A percentile compares a stretch with the other conserved stretches of the same genome.
phyloP scores from a whole-genome alignment of 2,329 filamentous ascomycete genomes.

The Aaosphaeria arxii region DNA sequence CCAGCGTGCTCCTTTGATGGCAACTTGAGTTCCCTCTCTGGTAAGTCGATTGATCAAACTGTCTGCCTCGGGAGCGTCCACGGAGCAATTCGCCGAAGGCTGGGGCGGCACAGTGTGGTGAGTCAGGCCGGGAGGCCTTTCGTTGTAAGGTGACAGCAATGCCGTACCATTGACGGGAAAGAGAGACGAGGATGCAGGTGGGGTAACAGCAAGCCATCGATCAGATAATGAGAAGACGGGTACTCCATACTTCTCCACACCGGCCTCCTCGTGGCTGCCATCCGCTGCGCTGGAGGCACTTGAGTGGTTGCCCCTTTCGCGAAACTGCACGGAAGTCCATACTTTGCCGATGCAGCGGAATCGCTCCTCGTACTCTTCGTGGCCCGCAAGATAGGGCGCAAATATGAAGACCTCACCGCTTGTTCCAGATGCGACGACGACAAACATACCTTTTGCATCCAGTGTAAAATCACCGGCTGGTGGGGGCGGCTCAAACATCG shows the following conservation, averaged over 20 bases:
- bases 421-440: conserved; percentile 73
- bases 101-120: conserved; percentile 67
- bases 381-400: conserved; percentile 28
- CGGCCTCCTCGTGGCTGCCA: conserved; percentile 30
- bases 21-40: conserved; percentile 74
- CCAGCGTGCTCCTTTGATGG: conserved; percentile 73
- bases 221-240: conserved; percentile 68
- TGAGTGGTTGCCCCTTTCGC: conserved; percentile 31
- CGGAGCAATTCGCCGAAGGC: conserved; percentile 62
- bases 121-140: conserved; percentile 53
- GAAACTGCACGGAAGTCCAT: conserved; percentile 78
- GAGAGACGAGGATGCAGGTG: conserved; percentile 67
- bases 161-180: conserved; percentile 67
- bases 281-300: conserved; percentile 35
- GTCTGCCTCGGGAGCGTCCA: conserved; percentile 71
- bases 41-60: conserved; percentile 73
- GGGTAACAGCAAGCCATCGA: conserved; percentile 76
- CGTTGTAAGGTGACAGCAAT: conserved; percentile 50
- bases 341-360: conserved; percentile 79
- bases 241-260: conserved; percentile 47
- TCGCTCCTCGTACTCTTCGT: conserved; percentile 21
- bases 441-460: conserved; percentile 66
- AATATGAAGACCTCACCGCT: conserved; percentile 88
- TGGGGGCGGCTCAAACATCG: conserved; percentile 64
- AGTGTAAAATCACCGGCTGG: conserved; percentile 72